phyloP scores from a whole-genome alignment of 495 filamentous ascomycete genomes.

The Penicillium daleae region DNA sequence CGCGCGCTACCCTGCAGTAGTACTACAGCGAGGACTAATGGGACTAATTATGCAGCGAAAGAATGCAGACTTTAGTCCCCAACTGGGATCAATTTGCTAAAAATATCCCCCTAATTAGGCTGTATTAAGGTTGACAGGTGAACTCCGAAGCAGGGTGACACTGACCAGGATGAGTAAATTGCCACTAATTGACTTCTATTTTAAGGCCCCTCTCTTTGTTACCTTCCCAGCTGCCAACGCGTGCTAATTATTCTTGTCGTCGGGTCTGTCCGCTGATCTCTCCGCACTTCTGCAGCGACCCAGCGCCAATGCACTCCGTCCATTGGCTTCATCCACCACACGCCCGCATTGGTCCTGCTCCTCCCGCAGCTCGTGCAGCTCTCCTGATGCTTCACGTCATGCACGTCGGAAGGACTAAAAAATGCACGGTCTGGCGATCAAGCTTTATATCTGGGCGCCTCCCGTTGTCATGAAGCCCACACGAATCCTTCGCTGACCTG shows the following conservation, averaged over 20 bases:
- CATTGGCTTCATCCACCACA: constrained; percentile 22
- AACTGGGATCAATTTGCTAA: constrained; percentile 11
- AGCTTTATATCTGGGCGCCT: constrained; percentile 36
- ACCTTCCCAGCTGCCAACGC: neutral
- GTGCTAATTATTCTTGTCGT: no score
- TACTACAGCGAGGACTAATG: neutral
- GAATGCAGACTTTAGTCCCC: neutral
- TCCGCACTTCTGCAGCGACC: constrained; percentile 19
- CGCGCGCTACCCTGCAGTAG: neutral
- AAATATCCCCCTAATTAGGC: constrained; percentile 22
- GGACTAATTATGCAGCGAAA: constrained; percentile 4
- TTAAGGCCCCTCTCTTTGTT: constrained; percentile 4
- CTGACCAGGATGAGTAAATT: constrained; percentile 7
- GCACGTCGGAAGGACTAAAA: constrained; percentile 16
- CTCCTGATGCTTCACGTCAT: constrained; percentile 15
- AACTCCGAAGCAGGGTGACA: constrained; percentile 12
- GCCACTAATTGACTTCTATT: constrained; percentile 34
- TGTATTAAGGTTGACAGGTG: constrained; percentile 7
- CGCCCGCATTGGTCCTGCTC: neutral
- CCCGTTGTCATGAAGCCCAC: constrained; percentile 15
- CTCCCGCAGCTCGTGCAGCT: constrained; percentile 15
- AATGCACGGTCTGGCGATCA: constrained; percentile 12
- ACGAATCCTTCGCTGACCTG: neutral
- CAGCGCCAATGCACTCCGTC: constrained; percentile 25
- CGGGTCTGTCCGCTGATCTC: constrained; percentile 8